Conservation (phyloP, 352 stramenopile genomes). For the Phytophthora citrophthora region DNA sequence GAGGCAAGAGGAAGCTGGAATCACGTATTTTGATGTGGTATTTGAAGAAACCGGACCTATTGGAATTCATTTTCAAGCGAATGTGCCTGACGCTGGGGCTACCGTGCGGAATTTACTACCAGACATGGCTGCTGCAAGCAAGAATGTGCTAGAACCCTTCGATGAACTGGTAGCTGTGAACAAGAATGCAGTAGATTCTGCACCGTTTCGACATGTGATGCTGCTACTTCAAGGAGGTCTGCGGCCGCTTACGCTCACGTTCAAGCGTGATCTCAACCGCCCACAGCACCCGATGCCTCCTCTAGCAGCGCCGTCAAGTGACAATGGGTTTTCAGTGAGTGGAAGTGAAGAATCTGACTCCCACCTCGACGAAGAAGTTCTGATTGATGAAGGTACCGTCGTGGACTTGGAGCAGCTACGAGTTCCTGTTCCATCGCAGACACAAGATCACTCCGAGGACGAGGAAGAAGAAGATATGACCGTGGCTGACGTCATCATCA, state of each 20-base stretch:
- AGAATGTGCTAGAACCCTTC: constrained; percentile 55
- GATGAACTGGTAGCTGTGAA: constrained; percentile 84
- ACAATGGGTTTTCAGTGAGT: constrained; percentile 6
- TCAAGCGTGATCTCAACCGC: constrained; percentile 52
- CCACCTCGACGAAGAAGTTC: constrained; percentile 67
- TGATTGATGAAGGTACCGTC: constrained; percentile 45
- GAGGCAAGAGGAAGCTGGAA: constrained; percentile 17
- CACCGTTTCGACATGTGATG: constrained; percentile 85
- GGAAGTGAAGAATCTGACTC: constrained; percentile 5
- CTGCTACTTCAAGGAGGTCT: constrained; percentile 78
- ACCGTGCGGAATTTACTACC: constrained; percentile 64
- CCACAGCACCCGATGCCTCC: constrained; percentile 3
- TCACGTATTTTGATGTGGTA: constrained; percentile 65
- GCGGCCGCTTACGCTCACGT: constrained; percentile 79
- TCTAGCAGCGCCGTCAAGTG: constrained; percentile 5
- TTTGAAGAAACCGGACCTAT: constrained; percentile 79
- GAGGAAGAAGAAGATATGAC: constrained; percentile 52
- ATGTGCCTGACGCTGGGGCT: constrained; percentile 67
- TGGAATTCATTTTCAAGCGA: constrained; percentile 86
- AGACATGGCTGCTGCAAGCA: constrained; percentile 61
- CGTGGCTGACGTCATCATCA: constrained; percentile 85
- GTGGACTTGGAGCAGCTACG: constrained; percentile 32
- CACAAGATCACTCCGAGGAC: background rate
- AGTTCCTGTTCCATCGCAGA: constrained; percentile 8
- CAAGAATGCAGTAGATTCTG: constrained; percentile 64